Conservation (phyloP, 1,284 basidiomycete species). For the Microbotryomycetes sp. region DNA sequence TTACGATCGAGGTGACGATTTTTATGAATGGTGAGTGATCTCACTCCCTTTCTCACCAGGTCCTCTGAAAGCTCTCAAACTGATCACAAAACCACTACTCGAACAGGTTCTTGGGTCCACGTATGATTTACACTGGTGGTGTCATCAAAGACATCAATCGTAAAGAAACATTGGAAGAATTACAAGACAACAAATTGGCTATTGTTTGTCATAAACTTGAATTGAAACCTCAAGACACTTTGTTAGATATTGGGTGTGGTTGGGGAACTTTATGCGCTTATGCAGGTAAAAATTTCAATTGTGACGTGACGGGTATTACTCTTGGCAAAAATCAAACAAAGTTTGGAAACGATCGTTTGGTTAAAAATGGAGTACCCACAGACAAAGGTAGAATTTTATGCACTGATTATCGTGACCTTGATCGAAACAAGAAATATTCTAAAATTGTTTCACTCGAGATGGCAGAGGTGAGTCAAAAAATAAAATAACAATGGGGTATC, state of each 20-base stretch:
- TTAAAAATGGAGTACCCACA: constrained; percentile 65
- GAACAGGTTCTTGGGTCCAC: constrained; percentile 78
- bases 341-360: constrained; percentile 86
- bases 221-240: constrained; percentile 70
- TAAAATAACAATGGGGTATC: not conserved
- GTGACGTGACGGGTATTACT: constrained; percentile 92
- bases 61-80: not conserved
- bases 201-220: constrained; percentile 92
- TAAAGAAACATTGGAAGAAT: constrained; percentile 82
- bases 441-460: constrained; percentile 98
- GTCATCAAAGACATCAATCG: constrained; percentile 68
- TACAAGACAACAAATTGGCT: constrained; percentile 97
- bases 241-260: constrained; percentile 93
- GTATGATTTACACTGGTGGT: constrained; percentile 97
- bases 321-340: constrained; percentile 82
- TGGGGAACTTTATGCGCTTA: constrained; percentile 96
- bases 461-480: constrained; percentile 64
- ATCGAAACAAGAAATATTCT: constrained; percentile 67
- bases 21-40: constrained; percentile 68
- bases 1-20: constrained; percentile 96
- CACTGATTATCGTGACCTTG: constrained; percentile 91
- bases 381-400: constrained; percentile 85
- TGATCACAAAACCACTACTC: not conserved
- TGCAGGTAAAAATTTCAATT: constrained; percentile 93
- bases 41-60: constrained; percentile 1